A percentile compares a stretch with the other conserved stretches of the same genome.
Conservation (phyloP, 2,329 filamentous ascomycete species). For the Sclerotinia subarctica region DNA sequence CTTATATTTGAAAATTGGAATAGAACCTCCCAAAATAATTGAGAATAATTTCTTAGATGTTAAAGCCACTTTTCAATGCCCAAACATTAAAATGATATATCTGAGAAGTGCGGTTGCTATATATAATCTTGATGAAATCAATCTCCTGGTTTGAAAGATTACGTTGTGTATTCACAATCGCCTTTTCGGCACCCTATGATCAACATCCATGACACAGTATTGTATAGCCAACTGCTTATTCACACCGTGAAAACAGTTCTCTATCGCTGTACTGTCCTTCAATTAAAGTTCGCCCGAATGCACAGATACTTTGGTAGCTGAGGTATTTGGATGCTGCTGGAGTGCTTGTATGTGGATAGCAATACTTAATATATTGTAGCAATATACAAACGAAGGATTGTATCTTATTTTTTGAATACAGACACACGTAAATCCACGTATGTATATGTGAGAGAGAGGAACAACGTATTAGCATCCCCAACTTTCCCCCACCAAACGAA, state of each 20-base stretch:
- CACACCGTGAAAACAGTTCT: too few species aligned
- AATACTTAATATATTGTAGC: conserved; percentile 38
- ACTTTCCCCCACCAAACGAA: conserved; percentile 1
- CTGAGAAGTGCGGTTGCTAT: neutral
- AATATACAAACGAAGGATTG: conserved; percentile 37
- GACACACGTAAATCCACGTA: neutral
- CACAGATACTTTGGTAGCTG: conserved; percentile 32
- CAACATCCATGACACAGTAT: too few species aligned
- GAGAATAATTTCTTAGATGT: neutral
- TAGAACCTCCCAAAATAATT: neutral
- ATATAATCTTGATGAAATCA: neutral
- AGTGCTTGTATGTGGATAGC: conserved; percentile 38
- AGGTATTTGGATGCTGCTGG: conserved; percentile 28
- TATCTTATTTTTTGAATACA: conserved; percentile 31
- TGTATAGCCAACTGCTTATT: too few species aligned
- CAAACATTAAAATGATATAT: neutral
- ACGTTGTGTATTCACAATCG: neutral
- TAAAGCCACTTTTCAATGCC: too few species aligned
- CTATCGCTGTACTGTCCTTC: neutral
- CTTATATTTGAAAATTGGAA: neutral
- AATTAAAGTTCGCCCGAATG: conserved; percentile 17
- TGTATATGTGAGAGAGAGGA: neutral
- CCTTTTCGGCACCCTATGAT: neutral
- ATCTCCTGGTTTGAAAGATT: neutral
- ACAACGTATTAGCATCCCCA: conserved; percentile 11